Base-by-base conservation (phyloP, 352 stramenopile genomes). In the Achlya hypogyna region DNA sequence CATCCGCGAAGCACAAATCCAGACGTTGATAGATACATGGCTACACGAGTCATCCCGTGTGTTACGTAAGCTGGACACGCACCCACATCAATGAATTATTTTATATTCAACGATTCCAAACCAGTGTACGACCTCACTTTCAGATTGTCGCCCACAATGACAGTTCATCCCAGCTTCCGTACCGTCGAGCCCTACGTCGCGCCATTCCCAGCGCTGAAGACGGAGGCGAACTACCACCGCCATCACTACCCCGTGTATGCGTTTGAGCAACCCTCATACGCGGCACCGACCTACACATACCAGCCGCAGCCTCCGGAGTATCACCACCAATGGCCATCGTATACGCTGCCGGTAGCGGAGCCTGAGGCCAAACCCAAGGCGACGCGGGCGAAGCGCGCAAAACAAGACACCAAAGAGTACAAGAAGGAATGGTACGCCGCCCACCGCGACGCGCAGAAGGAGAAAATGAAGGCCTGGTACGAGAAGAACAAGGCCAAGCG, bases 361-460 rank as follows among this genome's bases (percentile, higher is more conserved):
- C 38, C 49, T n/a, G 25, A 56, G 25, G 12, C 42, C 18, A 49
- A 31, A 56, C 12, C 6, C 49, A 56, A 56, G 49, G 25, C 31
- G 25, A 56, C 49, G 49, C 31, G 49, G 49, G 38, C 38, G 2
- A 56, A 56, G 31, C 49, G 49, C 31, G 49, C 49, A 10, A 56
- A 56, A 20, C 49, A 56, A 56, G 49, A 56, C 31, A 56, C 49
- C 25, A 56, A 56, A 10, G 8, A 3, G 31, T 56, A 56, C 49
- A 56, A 56, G 31, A 56, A 56, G 31, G 49, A 56, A 56, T 56
- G 49, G 49, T 56, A 56, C 25, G 49, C 49, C 25, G 49, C 49
- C 25, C 49, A 56, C 49, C 49, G 49, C 31, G 49, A 56, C 25
- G 49, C 49, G 25, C 49, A 56, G 31, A 56, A 56, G 8, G 25